Evolutionary conservation across 257 asterid species (phyloP), one percentile per base, ranked within the genome.

Genomic region (Pogostemon cablin): DNA sequence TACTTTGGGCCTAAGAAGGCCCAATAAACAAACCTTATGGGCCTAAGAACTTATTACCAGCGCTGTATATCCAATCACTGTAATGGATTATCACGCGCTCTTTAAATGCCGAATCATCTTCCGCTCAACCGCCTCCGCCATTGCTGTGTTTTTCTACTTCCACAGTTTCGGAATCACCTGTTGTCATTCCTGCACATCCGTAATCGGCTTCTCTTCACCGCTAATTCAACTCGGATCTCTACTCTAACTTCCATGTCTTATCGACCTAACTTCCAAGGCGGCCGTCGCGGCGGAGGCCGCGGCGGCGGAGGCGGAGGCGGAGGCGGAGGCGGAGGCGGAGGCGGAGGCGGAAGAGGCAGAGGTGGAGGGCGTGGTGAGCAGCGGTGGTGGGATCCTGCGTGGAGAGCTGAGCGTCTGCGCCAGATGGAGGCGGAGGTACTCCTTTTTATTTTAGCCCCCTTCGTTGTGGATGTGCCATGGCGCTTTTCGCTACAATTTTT

Each of bases 361-460:
- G 76, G 88, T 3, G 87, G 96, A 3, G 79, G 95, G 1, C 85
- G 90, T 5, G 91, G 95, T 8, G 97, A 89, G 78, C 99, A 91
- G 84, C 83, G 99, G 11, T 95, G 99, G 99, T 89, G 99, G 99
- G 99, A 95, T 72, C 98, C 99, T 44, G 96, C 59, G 1, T 93
- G 99, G 99, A 67, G 99, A 82, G 96, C 98, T 38, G 92, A 93
- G 75, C 96, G 96, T 7, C 93, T 95, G 65, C 80, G 96, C 20
- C 91, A 91, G 77, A 85, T 86, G 64, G 91, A 89, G 1, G 86
- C 87, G 0, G 90, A 93, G 96, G 98, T 91, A 75, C 70, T 46
- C 10, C 65, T 50, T 67, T 25, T 65, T 3, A 5, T 5, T 67
- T 72, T 53, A 52, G 10, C 20, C 9, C 9, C 58, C 9, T 17